Base-by-base conservation (phyloP, 2,329 filamentous ascomycete genomes). In the Aureobasidium mangrovei region DNA sequence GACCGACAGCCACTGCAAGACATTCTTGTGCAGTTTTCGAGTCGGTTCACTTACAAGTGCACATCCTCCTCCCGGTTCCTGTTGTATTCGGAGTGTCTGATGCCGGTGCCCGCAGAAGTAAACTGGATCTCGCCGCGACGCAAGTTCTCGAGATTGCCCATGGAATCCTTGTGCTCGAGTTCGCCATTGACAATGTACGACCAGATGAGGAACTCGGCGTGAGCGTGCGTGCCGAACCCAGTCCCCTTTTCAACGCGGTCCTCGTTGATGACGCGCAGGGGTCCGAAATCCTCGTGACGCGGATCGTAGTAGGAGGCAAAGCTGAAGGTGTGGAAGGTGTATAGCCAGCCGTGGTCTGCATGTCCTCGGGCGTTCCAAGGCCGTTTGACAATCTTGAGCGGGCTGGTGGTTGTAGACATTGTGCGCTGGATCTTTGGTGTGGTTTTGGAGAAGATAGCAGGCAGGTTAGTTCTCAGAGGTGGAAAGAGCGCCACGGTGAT, bases 121-220 rank as follows among this genome's bases (percentile, higher is more conserved):
- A 94, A 95, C 65, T 95, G 89, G 42, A 95, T 86, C 67, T 94
- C 88, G 9, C 88, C 88, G 36, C 88, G 77, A 63, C 80, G 79
- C 75, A 95, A 84, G 70, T 84, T 88, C 68, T 81, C 74, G 7
- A 76, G 65, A 53, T 77, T 80, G 62, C 88, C 80, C 84, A 94
- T 91, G 57, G 81, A 86, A 71, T 95, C 89, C 45, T 88, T 84
- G 73, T 95, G 90, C 45, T 90, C 91, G 59, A 95, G 79, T 70
- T 91, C 87, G 59, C 90, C 89, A 44, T 77, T 81, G n/a, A 95
- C 76, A 64, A 94, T 85, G 72, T 95, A 93, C 65, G 79, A 84
- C 77, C 91, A 94, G 72, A 95, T 95, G 70, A 94, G 86, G 68
- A 89, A 91, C 68, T 95, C 86, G 59, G 85, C 80, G 70, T 95